A percentile compares a stretch with the other conserved stretches of the same genome.
phyloP scores from a whole-genome alignment of 495 filamentous ascomycete species.

The Aspergillus funiculosus region DNA sequence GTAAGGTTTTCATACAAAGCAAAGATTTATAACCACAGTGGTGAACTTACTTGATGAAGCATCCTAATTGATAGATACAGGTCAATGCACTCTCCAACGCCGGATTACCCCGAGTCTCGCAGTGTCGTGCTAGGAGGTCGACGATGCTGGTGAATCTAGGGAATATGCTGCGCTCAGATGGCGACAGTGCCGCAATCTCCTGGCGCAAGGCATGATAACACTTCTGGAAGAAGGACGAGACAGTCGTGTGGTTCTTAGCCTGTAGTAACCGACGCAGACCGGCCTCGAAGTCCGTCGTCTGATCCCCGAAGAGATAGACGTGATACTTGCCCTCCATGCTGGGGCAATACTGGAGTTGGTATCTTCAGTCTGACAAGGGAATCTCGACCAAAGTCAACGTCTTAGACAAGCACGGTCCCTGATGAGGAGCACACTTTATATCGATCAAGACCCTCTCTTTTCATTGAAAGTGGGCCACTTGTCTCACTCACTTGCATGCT shows the following conservation, averaged over 20 bases:
- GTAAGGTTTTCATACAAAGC: not conserved
- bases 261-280: conserved; percentile 59
- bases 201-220: conserved; percentile 55
- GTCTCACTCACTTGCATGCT: conserved; percentile 13
- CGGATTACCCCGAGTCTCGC: conserved; percentile 51
- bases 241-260: conserved; percentile 56
- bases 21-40: not conserved
- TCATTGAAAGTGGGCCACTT: conserved; percentile 7
- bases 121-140: conserved; percentile 66
- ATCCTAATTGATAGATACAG: conserved; percentile 64
- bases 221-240: conserved; percentile 61
- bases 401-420: not conserved
- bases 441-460: not conserved
- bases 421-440: conserved; percentile 16
- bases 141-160: conserved; percentile 64
- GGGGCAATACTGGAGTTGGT: not conserved
- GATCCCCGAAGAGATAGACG: conserved; percentile 67
- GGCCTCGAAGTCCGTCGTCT: conserved; percentile 65
- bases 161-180: conserved; percentile 53
- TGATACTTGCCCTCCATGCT: conserved; percentile 32
- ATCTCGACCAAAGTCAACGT: not conserved
- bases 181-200: conserved; percentile 56
- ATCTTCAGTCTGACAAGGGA: not conserved
- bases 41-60: conserved; percentile 68
- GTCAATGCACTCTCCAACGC: conserved; percentile 62